phyloP scores from a whole-genome alignment of 75 land plant species.

The Sequoia sempervirens region DNA sequence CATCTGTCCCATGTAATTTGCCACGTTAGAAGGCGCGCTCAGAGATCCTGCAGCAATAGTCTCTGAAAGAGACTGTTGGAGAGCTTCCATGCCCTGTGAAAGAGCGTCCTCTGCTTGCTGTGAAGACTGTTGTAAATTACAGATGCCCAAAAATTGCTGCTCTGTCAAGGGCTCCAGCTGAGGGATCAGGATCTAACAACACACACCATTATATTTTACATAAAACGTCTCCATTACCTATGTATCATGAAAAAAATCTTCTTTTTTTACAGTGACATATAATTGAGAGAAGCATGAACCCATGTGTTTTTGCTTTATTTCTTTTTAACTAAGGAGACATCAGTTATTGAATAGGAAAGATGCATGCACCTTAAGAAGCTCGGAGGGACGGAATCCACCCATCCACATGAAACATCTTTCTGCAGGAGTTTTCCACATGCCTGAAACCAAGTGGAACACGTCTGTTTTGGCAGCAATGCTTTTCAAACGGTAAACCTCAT shows the following conservation, averaged over 20 bases:
- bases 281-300: background rate
- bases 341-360: background rate
- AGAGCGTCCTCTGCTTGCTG: constrained; percentile 81
- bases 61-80: constrained; percentile 57
- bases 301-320: background rate
- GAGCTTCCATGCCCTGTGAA: constrained; percentile 68
- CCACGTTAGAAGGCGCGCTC: constrained; percentile 29
- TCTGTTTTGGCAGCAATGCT: constrained; percentile 63
- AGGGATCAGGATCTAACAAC: constrained; percentile 43
- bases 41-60: constrained; percentile 51
- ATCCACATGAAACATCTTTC: constrained; percentile 94
- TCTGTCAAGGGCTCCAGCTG: constrained; percentile 76
- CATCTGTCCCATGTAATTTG: constrained; percentile 42
- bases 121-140: constrained; percentile 60
- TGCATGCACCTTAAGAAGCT: constrained; percentile 63
- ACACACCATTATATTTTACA: background rate
- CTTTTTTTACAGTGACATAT: too few relatives aligned
- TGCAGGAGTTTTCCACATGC: constrained; percentile 82
- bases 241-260: too few relatives aligned
- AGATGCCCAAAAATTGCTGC: constrained; percentile 63
- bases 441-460: constrained; percentile 72
- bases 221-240: background rate
- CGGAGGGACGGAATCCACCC: constrained; percentile 88
- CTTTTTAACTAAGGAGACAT: background rate
- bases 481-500: constrained; percentile 61